A percentile compares a stretch with the other conserved stretches of the same genome.
Evolutionary conservation across 1,284 basidiomycete species (phyloP).

Genomic region (Naganishia sp.): DNA sequence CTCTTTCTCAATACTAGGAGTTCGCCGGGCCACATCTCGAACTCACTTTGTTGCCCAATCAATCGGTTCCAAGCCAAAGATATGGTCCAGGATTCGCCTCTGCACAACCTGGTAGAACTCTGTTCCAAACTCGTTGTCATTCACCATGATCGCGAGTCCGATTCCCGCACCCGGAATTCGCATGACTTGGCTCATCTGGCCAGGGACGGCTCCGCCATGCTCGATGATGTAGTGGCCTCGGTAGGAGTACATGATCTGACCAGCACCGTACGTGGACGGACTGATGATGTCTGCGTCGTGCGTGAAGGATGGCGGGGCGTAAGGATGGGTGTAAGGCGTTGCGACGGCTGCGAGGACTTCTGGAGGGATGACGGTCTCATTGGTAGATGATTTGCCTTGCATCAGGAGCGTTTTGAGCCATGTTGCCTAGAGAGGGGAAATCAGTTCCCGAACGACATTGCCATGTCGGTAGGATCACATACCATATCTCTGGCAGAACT

Average conservation of each 20-base stretch:
- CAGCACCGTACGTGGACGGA: slow-evolving; percentile 39
- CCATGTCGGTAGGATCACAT: slow-evolving; percentile 15
- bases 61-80: slow-evolving; percentile 36
- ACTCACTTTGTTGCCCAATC: slow-evolving; percentile 37
- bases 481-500: slow-evolving; percentile 41
- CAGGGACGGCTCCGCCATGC: slow-evolving; percentile 41
- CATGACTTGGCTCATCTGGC: slow-evolving; percentile 35
- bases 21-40: background rate
- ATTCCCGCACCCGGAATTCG: slow-evolving; percentile 36
- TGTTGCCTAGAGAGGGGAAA: slow-evolving; percentile 19
- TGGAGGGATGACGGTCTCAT: slow-evolving; percentile 34
- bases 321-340: slow-evolving; percentile 24
- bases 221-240: slow-evolving; percentile 36
- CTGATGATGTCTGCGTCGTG: background rate
- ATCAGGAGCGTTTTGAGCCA: slow-evolving; percentile 44
- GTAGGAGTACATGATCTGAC: slow-evolving; percentile 36
- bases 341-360: slow-evolving; percentile 34
- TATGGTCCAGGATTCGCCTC: slow-evolving; percentile 36
- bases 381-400: slow-evolving; percentile 30
- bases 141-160: slow-evolving; percentile 38
- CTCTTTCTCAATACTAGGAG: background rate
- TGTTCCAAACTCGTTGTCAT: slow-evolving; percentile 40
- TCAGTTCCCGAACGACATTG: background rate
- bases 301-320: background rate
- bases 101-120: slow-evolving; percentile 32